phyloP scores from a whole-genome alignment of 1,284 basidiomycete species.

The Pisolithus thermaeus region DNA sequence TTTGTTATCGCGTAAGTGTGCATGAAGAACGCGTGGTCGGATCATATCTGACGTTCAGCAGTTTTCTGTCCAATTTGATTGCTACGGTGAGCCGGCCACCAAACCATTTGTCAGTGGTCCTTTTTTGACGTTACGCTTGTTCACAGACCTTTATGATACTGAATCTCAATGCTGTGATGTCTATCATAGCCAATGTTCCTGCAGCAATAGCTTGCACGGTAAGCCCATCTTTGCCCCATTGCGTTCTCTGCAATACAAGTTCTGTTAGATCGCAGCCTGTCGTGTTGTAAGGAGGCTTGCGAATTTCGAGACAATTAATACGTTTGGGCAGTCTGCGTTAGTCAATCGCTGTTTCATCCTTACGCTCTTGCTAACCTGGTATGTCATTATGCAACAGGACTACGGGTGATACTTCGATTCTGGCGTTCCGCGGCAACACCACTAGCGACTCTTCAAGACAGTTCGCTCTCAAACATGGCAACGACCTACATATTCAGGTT shows the following conservation, averaged over 20 bases:
- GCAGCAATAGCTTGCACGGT: conserved; percentile 65
- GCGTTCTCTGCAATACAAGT: conserved; percentile 5
- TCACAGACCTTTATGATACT: conserved; percentile 62
- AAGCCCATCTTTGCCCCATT: conserved; percentile 13
- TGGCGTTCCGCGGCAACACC: conserved; percentile 32
- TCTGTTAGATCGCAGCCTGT: conserved; percentile 59
- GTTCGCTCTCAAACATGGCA: conserved; percentile 31
- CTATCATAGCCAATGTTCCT: conserved; percentile 68
- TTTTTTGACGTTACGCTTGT: neutral
- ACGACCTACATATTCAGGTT: conserved; percentile 50
- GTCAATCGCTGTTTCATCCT: conserved; percentile 19
- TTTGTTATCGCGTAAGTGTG: conserved; percentile 63
- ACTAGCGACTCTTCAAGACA: conserved; percentile 25
- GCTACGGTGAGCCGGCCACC: conserved; percentile 44
- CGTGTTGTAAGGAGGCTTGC: conserved; percentile 62
- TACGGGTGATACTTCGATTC: conserved; percentile 27
- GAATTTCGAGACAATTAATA: conserved; percentile 44
- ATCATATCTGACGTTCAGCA: conserved; percentile 18
- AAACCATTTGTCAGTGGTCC: neutral
- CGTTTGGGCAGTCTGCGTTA: conserved; percentile 51
- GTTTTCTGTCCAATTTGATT: conserved; percentile 60
- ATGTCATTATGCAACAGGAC: conserved; percentile 19
- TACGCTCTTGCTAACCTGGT: conserved; percentile 2
- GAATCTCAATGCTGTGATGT: conserved; percentile 69
- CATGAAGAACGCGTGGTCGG: conserved; percentile 2